Conservation (phyloP, 345 rosid species). For the Acer campestre region DNA sequence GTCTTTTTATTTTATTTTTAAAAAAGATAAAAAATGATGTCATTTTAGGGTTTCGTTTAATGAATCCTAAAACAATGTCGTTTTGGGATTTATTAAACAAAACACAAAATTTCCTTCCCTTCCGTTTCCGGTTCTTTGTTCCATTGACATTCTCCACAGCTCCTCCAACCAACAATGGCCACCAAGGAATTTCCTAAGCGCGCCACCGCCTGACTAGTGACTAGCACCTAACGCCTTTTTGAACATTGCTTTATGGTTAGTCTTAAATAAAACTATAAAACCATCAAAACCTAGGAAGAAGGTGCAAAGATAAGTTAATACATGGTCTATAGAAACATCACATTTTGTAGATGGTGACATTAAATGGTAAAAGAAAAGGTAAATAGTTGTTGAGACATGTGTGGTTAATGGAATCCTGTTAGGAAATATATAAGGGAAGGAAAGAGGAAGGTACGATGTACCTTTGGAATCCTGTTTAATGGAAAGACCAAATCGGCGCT, state of each 20-base stretch:
- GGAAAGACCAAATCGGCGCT: not conserved
- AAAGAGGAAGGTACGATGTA: not conserved
- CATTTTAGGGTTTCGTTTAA: too few relatives aligned
- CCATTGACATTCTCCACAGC: too few relatives aligned
- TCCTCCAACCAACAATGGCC: too few relatives aligned
- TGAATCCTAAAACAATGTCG: too few relatives aligned
- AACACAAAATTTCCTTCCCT: too few relatives aligned
- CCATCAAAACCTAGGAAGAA: not conserved
- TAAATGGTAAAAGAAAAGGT: not conserved
- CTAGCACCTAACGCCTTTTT: too few relatives aligned
- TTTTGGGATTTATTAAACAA: too few relatives aligned
- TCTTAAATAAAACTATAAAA: not conserved
- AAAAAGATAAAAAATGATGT: too few relatives aligned
- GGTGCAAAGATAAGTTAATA: not conserved
- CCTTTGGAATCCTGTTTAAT: not conserved
- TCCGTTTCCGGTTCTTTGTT: too few relatives aligned
- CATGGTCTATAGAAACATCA: not conserved
- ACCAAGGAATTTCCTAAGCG: too few relatives aligned
- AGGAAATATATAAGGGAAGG: not conserved
- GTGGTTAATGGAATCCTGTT: not conserved
- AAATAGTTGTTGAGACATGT: not conserved
- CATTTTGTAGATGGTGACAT: not conserved
- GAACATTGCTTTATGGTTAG: not conserved
- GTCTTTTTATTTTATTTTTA: too few relatives aligned
- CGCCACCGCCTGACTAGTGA: too few relatives aligned